Base-by-base conservation (phyloP, 75 land plant species). In the Sequoia sempervirens region DNA sequence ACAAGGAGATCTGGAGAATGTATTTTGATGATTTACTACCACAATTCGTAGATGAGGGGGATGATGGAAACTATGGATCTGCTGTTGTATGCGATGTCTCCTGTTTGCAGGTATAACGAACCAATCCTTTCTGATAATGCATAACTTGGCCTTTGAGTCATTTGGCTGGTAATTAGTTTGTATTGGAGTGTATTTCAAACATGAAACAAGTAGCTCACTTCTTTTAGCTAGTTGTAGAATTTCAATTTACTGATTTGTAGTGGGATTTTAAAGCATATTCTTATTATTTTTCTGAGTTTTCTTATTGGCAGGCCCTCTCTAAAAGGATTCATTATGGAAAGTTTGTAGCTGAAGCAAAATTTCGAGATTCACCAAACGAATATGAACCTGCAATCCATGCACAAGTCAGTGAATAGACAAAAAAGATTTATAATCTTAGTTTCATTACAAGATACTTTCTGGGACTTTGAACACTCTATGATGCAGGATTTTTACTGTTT, bases 341-440 rank as follows among this genome's bases (percentile, higher is more conserved):
- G 87, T 97, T 92, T 88, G 99, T 97, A n/a, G 99, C 99, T 68
- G 99, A 97, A 83, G 98, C 96, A 0, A 97, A 97, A 83, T 97
- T 91, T 80, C 90, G 70, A 84, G 95, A 91, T 41, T 83, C 92
- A 0, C 98, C 99, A 18, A 87, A 90, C 30, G 87, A 83, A 11
- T 97, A 96, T 73, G 85, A 88, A 79, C 86, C 92, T 53, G 92
- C 92, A 50, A 97, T 97, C 54, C 86, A 32, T 80, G 92, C 90
- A 69, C 99, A 96, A 87, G 99, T 96, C 80, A 79, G 84, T 20
- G 9, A 56, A 58, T 37, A 46, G 28, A 58, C 23, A 20, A 2
- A 28, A 11, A 28, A 14, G 23, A 84, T 30, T 36, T 45, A 13
- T 34, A 13, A 9, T 75, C 34, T n/a, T 79, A 64, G 23, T 82